phyloP scores from a whole-genome alignment of 1,284 basidiomycete species.

The Ceratobasidium sp. region DNA sequence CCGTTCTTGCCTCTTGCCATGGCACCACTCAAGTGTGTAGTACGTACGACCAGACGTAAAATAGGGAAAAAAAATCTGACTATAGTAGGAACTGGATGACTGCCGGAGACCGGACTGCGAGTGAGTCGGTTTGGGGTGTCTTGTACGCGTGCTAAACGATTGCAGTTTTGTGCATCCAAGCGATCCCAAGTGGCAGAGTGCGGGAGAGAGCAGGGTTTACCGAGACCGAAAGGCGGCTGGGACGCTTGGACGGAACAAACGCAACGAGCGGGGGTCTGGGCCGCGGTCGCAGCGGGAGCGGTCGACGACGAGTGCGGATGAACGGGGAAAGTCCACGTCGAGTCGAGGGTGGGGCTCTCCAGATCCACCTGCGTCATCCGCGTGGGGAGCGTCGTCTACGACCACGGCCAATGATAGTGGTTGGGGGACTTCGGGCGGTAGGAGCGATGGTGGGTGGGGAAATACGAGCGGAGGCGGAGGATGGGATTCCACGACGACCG shows the following conservation, averaged over 20 bases:
- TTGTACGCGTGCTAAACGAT: not conserved
- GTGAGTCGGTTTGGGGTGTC: constrained; percentile 3
- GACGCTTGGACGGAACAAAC: not conserved
- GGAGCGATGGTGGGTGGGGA: constrained; percentile 4
- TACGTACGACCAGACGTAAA: not conserved
- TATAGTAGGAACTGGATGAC: constrained; percentile 12
- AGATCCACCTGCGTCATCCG: too few species aligned
- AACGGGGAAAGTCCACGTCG: too few species aligned
- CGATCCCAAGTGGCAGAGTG: not conserved
- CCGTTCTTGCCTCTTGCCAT: not conserved
- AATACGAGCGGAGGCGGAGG: not conserved
- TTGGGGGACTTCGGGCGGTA: not conserved
- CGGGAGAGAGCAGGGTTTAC: not conserved
- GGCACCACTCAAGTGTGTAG: constrained; percentile 2
- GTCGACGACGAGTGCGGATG: too few species aligned
- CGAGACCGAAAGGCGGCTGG: not conserved
- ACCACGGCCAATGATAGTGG: not conserved
- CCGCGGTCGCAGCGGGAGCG: too few species aligned
- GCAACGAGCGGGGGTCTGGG: not conserved
- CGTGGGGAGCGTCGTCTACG: too few species aligned
- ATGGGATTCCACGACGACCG: not conserved
- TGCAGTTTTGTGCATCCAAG: constrained; percentile 14
- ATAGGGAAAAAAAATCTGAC: not conserved
- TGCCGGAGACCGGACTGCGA: constrained; percentile 2
- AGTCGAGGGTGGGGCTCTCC: too few species aligned